Evolutionary conservation across 2,329 filamentous ascomycete species (phyloP), one percentile per base, ranked within the genome.

Genomic region (Ophiostoma sp.): DNA sequence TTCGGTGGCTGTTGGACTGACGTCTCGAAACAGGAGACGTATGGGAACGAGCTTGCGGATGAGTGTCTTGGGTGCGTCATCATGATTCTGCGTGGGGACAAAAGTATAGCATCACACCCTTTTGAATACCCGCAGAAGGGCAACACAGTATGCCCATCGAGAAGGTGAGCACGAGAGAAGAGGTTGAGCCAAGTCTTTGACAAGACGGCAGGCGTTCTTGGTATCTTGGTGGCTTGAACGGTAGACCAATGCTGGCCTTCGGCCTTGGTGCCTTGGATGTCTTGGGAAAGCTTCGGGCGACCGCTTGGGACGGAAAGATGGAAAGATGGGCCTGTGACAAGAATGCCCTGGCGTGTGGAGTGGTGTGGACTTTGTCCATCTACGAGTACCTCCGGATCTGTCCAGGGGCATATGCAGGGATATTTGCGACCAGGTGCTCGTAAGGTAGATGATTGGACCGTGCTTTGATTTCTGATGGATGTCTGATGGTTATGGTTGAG

Each of bases 161-260:
- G 49, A 55, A 55, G n/a, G 49, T 55, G 49, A 55, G 49, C 49
- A 62, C 58, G 58, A 62, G 58, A 41, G 36, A 62, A 41, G 58
- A 62, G 12, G 58, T 62, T 9, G 5, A 62, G 38, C 7, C 36
- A 41, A 62, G 58, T 62, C 36, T 62, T 41, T 62, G 58, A 62
- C 58, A 62, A 62, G 58, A 38, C 58, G 58, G 58, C 36, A 38
- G 36, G 58, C 36, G 58, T 62, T 62, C 58, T 62, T 62, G 58
- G 58, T 62, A 38, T 62, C 27, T 36, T 27, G 27, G 49, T 55
- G n/a, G 49, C 49, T 55, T 36, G 49, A 55, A 27, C 49, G 49
- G 49, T 27, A 36, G 49, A 27, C 27, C 7, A 18, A 1, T 7
- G 49, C 18, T 55, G n/a, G 49, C 27, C 49, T 27, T 27, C n/a